Evolutionary conservation across 2,329 filamentous ascomycete species (phyloP), one percentile per base, ranked within the genome.

Genomic region (Paecilomyces dactylethromorphus): DNA sequence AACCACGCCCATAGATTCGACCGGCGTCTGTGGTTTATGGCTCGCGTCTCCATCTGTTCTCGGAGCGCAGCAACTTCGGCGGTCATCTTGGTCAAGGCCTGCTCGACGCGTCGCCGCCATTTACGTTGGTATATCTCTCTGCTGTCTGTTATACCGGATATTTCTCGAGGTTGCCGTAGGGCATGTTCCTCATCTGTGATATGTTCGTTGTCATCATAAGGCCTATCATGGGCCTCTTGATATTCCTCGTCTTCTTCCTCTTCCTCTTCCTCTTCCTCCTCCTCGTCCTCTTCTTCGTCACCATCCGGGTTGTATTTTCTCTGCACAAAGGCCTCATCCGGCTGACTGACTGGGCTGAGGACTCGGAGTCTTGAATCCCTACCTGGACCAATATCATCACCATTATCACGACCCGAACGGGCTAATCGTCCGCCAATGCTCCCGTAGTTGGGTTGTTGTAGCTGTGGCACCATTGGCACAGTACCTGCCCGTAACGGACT

Each of bases 51-150:
- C 65, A 97, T 88, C 71, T 97, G 92, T 75, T 99, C 94, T 35
- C 94, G 84, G 62, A 97, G 76, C 0, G 94, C 94, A 1, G 94
- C 92, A 32, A 99, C 86, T 75, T 99, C 94, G 15, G 92, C 89
- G 4, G 92, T 96, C 77, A 97, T 87, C 66, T 92, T 90, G 58
- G 93, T 90, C 58, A 97, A 81, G 22, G 91, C 90, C 51, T 87
- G 84, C 76, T 97, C 93, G 62, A 97, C 88, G 66, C 89, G 87
- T 60, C 84, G 87, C 56, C 89, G 87, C 91, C 92, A 96, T 68
- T 85, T 86, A 61, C 77, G 74, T 64, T 82, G 79, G 24, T 65
- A 62, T 12, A 62, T 60, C 35, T 65, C 66, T 56, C 67, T 63
- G 29, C 65, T 57, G 64, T 67, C 55, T 59, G 59, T 58, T 56